Base-by-base conservation (phyloP, 176 grass and related monocot species). In the Themeda triandra region DNA sequence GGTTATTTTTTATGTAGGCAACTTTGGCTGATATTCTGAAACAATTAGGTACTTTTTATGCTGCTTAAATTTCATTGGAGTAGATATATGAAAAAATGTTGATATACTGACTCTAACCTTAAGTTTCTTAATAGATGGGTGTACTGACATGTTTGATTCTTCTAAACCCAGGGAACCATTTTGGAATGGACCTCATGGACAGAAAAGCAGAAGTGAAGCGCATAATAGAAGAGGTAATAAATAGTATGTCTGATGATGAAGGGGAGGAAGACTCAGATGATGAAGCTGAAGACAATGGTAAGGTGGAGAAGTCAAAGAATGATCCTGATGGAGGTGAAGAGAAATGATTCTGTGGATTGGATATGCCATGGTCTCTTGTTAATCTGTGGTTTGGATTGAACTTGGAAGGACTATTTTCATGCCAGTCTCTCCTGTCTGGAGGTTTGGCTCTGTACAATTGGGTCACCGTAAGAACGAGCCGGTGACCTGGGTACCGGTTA, bases 1-100 rank as follows among this genome's bases (percentile, higher is more conserved):
- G 3, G 19, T 48, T 69, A 40, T 73, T 59, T 27, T 27, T 24
- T 28, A 73, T 87, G 77, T 64, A 99, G 97, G 97, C 94, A 67
- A 99, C 93, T 74, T 79, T 99, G 79, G 97, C 93, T 65, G 97
- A 99, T 82, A 99, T 99, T 91, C 86, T 99, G 15, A 77, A 90
- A 39, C 90, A 92, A 87, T 84, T 99, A 99, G 97, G 97, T 99
- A 96, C 24, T 21, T 14, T 64, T 84, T 51, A 72, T 78, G 4
- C 14, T 70, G 33, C 40, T 54, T 48, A 69, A 13, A 42, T 69
- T 82, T 81, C 11, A 29, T 77, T 64, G 41, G 28, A 49, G 17
- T 49, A 44, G 42, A 44, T 48, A 30, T 9, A 19, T 36, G 6
- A n/a, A 49, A 18, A n/a, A 66, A 65, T 14, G 3, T 69, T 69